Percentiles rank a stretch among this genome's conserved stretches.
phyloP scores from a whole-genome alignment of 169 alveolate species.

The Babesia microti region DNA sequence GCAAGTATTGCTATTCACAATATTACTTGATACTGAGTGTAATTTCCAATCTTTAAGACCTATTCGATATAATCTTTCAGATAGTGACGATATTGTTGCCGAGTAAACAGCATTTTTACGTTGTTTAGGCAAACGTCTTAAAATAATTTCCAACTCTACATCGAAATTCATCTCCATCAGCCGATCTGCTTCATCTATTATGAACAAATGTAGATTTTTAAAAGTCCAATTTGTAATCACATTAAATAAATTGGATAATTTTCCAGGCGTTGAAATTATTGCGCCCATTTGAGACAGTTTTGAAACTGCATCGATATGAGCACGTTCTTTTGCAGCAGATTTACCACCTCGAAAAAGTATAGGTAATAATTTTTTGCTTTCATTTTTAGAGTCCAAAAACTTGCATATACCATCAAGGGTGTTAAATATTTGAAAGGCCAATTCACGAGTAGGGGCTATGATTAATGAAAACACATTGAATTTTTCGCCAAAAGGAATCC shows the following conservation, averaged over 20 bases:
- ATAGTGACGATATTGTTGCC: constrained; percentile 68
- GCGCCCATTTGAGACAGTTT: constrained; percentile 3
- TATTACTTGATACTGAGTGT: too few species aligned
- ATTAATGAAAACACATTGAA: constrained; percentile 62
- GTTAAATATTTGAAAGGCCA: constrained; percentile 75
- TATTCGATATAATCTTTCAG: constrained; percentile 10
- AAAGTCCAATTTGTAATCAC: constrained; percentile 36
- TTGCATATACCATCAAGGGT: constrained; percentile 1
- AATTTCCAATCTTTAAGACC: too few species aligned
- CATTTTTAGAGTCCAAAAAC: neutral
- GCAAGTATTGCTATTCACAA: too few species aligned
- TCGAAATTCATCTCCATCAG: constrained; percentile 81
- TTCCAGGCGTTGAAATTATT: constrained; percentile 42
- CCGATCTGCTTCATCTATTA: constrained; percentile 90
- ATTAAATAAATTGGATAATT: constrained; percentile 34
- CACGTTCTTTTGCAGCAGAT: constrained; percentile 22
- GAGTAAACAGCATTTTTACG: constrained; percentile 89
- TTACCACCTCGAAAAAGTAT: constrained; percentile 35
- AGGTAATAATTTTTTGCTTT: constrained; percentile 1
- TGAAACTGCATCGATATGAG: constrained; percentile 5
- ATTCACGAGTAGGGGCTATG: constrained; percentile 95
- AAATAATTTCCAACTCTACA: constrained; percentile 62
- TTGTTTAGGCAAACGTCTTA: constrained; percentile 78
- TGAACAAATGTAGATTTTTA: constrained; percentile 32
- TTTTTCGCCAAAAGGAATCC: constrained; percentile 4